Percentiles rank a stretch among this genome's conserved stretches.
Conservation (phyloP, 306 rosid species). For the Quercus suber region DNA sequence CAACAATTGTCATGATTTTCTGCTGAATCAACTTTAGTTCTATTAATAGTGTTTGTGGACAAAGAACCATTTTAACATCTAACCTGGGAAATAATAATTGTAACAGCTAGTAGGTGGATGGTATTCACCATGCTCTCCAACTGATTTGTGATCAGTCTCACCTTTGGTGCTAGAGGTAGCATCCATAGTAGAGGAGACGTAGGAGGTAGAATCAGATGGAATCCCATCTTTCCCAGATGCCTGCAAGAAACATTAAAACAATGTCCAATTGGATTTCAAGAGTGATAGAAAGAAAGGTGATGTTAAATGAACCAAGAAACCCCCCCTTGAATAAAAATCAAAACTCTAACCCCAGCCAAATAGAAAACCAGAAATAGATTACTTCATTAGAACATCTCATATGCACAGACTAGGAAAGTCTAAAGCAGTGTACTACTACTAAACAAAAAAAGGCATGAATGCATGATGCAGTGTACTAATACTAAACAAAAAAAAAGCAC, state of each 20-base stretch:
- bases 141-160: conserved; percentile 50
- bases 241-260: conserved; percentile 31
- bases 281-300: not conserved
- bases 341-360: not conserved
- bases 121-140: conserved; percentile 44
- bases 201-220: conserved; percentile 30
- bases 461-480: not conserved
- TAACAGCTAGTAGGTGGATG: conserved; percentile 37
- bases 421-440: not conserved
- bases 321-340: not conserved
- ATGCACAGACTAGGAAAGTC: not conserved
- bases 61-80: conserved; percentile 30
- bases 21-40: not conserved
- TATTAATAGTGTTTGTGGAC: not conserved
- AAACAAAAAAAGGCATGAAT: not conserved
- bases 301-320: not conserved
- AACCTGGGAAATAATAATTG: conserved; percentile 48
- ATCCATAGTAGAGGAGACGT: conserved; percentile 26
- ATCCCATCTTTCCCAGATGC: conserved; percentile 43
- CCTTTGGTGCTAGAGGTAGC: conserved; percentile 37
- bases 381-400: not conserved
- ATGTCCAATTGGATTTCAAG: not conserved
- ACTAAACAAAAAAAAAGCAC: not conserved
- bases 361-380: not conserved
- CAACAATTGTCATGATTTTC: not conserved